Conservation (phyloP, 306 rosid species). For the Comarum palustre region DNA sequence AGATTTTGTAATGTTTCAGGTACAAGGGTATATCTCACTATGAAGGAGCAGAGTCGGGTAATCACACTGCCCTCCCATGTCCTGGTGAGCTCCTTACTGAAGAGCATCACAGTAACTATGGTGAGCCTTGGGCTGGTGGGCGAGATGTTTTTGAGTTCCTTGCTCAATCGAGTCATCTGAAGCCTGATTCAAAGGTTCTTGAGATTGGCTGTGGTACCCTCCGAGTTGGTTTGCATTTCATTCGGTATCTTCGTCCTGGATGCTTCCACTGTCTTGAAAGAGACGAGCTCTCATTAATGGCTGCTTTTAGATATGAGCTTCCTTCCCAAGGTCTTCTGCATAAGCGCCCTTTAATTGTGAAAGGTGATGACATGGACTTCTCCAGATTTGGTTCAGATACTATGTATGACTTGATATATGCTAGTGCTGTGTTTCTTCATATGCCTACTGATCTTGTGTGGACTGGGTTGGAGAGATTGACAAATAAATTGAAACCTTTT, state of each 20-base stretch:
- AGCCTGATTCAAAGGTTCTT: slow-evolving; percentile 53
- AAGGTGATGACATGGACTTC: slow-evolving; percentile 83
- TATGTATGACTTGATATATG: slow-evolving; percentile 71
- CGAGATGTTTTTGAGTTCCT: slow-evolving; percentile 85
- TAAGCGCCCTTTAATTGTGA: slow-evolving; percentile 77
- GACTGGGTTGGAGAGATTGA: slow-evolving; percentile 71
- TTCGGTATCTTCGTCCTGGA: slow-evolving; percentile 62
- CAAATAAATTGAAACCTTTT: slow-evolving; percentile 54
- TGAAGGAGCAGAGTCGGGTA: slow-evolving; percentile 49
- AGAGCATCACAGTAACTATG: slow-evolving; percentile 93
- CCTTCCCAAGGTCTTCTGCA: slow-evolving; percentile 83
- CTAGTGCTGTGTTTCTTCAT: slow-evolving; percentile 94
- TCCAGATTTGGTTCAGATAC: slow-evolving; percentile 48
- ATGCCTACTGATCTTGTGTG: slow-evolving; percentile 90
- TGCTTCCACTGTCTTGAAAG: slow-evolving; percentile 81
- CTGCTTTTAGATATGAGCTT: slow-evolving; percentile 82
- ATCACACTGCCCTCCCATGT: slow-evolving; percentile 79
- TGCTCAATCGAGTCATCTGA: slow-evolving; percentile 57
- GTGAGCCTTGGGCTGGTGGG: slow-evolving; percentile 98
- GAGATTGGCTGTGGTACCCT: slow-evolving; percentile 97
- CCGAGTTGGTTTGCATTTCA: slow-evolving; percentile 86
- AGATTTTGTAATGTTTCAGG: slow-evolving; percentile 24
- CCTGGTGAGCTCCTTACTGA: slow-evolving; percentile 89
- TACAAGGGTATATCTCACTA: slow-evolving; percentile 90
- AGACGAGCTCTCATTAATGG: slow-evolving; percentile 89